Conservation (phyloP, 2,329 filamentous ascomycete genomes). For the Trichoderma endophyticum region DNA sequence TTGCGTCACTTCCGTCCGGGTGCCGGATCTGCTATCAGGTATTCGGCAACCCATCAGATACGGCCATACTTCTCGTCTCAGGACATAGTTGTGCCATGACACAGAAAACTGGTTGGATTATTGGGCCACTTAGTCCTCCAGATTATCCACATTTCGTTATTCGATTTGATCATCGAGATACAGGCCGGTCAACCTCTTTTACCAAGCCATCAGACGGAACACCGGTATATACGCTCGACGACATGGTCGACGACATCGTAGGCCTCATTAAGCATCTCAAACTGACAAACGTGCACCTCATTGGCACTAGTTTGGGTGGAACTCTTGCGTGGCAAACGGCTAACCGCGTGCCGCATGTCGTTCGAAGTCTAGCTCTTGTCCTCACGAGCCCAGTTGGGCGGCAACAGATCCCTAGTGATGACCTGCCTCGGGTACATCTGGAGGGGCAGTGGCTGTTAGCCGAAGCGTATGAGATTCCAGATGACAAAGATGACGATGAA, state of each 20-base stretch:
- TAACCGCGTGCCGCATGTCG: not conserved
- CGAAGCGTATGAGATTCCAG: not conserved
- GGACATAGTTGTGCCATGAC: not conserved
- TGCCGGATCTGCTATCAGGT: constrained; percentile 1
- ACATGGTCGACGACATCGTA: not conserved
- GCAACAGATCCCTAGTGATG: not conserved
- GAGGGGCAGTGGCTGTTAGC: not conserved
- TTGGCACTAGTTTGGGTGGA: not conserved
- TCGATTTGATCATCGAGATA: not conserved
- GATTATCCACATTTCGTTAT: not conserved
- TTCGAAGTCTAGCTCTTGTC: not conserved
- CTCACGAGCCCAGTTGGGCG: not conserved
- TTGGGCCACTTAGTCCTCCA: not conserved
- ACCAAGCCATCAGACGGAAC: not conserved
- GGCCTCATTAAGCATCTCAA: not conserved
- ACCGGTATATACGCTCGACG: not conserved
- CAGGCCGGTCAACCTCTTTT: not conserved
- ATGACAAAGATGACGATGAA: not conserved
- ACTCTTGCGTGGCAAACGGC: constrained; percentile 1
- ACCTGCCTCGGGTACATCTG: not conserved
- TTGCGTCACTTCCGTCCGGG: not conserved
- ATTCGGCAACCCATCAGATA: not conserved
- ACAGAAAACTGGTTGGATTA: not conserved
- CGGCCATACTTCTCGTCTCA: not conserved
- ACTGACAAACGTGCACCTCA: not conserved